A percentile compares a stretch with the other conserved stretches of the same genome.
These are phyloP conservation scores for Sporothrix protearum DNA, from an alignment of 2,329 filamentous ascomycete species.

Conservation along the genomic window DNA sequence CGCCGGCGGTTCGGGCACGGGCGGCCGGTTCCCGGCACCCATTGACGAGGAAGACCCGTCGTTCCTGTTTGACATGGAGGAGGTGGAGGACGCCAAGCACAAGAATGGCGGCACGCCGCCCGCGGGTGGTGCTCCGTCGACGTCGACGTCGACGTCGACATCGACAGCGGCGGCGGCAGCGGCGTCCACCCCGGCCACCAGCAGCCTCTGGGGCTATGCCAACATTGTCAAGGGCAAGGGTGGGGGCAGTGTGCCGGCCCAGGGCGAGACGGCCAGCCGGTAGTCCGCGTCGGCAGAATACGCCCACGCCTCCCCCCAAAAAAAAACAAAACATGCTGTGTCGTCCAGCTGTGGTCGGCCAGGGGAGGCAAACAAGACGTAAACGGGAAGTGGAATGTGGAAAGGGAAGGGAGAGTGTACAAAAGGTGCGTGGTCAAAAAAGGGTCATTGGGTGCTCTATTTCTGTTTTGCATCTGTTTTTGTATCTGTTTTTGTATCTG, in stretches of 20 bases:
- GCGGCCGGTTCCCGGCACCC: constrained; percentile 59
- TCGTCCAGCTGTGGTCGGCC: not conserved
- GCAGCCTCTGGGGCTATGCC: constrained; percentile 37
- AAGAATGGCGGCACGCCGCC: constrained; percentile 25
- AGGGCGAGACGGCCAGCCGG: too few relatives aligned
- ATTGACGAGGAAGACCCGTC: constrained; percentile 63
- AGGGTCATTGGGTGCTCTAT: not conserved
- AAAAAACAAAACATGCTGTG: not conserved
- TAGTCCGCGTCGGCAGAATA: too few relatives aligned
- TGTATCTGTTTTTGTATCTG: not conserved
- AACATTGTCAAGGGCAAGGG: constrained; percentile 29
- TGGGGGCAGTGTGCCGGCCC: not conserved
- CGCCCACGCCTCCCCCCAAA: too few relatives aligned
- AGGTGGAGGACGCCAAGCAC: constrained; percentile 47
- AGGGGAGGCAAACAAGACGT: not conserved
- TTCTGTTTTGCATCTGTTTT: not conserved
- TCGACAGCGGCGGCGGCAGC: constrained; percentile 27
- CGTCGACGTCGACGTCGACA: too few relatives aligned
- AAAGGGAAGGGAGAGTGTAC: not conserved
- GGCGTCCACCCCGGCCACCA: constrained; percentile 12
- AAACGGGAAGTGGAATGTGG: too few relatives aligned
- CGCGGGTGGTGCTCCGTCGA: too few relatives aligned
- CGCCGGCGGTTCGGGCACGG: constrained; percentile 40
- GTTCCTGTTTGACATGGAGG: constrained; percentile 65
- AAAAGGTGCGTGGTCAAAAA: not conserved